These are phyloP conservation scores for Aspergillus incahuasiensis DNA, from an alignment of 495 filamentous ascomycete genomes.

Conservation along the genomic window DNA sequence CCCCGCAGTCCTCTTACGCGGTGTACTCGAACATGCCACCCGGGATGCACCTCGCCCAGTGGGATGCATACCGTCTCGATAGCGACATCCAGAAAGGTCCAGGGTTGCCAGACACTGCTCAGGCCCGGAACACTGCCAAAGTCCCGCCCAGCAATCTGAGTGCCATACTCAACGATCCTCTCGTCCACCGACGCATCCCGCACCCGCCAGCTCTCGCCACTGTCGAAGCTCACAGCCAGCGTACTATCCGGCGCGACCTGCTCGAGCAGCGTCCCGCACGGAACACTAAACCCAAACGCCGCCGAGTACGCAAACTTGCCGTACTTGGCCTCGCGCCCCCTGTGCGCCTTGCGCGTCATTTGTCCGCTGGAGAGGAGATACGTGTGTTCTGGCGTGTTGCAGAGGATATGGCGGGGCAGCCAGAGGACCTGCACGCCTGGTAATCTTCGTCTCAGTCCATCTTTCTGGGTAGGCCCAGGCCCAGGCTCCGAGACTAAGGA, in stretches of 20 bases:
- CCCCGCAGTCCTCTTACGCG: background rate
- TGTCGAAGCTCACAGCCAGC: conserved; percentile 2
- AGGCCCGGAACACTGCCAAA: background rate
- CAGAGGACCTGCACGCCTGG: background rate
- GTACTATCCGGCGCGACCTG: conserved; percentile 19
- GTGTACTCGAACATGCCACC: conserved; percentile 17
- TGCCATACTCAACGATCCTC: background rate
- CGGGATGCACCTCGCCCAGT: conserved; percentile 4
- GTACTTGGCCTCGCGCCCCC: conserved; percentile 71
- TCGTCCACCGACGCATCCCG: conserved; percentile 1
- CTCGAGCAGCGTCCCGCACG: conserved; percentile 5
- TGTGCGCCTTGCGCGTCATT: conserved; percentile 44
- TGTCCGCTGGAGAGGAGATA: conserved; percentile 21
- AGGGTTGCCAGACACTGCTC: conserved; percentile 14
- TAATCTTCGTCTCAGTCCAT: background rate
- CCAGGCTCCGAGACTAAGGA: too few species aligned
- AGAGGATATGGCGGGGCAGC: conserved; percentile 46
- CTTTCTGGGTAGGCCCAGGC: too few species aligned
- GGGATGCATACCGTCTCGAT: conserved; percentile 15
- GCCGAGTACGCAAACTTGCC: conserved; percentile 66
- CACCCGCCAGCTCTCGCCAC: conserved; percentile 11
- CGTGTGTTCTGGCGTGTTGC: conserved; percentile 22
- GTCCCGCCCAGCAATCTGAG: background rate
- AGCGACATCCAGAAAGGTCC: conserved; percentile 8
- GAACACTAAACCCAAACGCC: conserved; percentile 55